Conservation (phyloP, 2,329 filamentous ascomycete species). For the Blastomyces emzantsi region DNA sequence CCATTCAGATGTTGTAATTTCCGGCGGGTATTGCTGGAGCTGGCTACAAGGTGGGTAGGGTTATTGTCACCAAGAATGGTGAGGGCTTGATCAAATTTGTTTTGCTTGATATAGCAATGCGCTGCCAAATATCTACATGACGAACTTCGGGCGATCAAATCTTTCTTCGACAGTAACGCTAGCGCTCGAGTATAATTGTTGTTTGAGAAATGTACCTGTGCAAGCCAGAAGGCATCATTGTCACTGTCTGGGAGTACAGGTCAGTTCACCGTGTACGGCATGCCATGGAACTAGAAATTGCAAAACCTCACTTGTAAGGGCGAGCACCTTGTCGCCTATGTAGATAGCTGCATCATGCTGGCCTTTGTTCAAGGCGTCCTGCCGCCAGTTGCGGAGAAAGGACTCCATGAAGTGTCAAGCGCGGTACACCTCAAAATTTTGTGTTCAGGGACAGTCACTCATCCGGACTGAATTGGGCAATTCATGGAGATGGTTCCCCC, state of each 20-base stretch:
- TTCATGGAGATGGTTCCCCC: background rate
- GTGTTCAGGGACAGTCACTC: background rate
- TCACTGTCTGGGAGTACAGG: conserved; percentile 59
- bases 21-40: conserved; percentile 53
- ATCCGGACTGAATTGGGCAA: background rate
- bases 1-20: conserved; percentile 61
- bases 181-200: conserved; percentile 92
- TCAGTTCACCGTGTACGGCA: conserved; percentile 5
- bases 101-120: conserved; percentile 90
- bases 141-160: conserved; percentile 70
- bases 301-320: conserved; percentile 62
- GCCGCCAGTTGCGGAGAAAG: conserved; percentile 87
- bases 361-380: conserved; percentile 89
- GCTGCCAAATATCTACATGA: conserved; percentile 89
- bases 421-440: background rate
- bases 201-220: conserved; percentile 94
- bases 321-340: conserved; percentile 92
- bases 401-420: conserved; percentile 59
- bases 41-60: conserved; percentile 75
- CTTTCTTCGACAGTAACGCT: conserved; percentile 72
- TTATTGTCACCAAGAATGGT: conserved; percentile 82
- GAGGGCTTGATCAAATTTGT: conserved; percentile 81
- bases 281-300: conserved; percentile 10
- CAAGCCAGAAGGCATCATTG: conserved; percentile 91
- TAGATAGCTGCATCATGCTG: conserved; percentile 97